Base-by-base conservation (phyloP, 2,329 filamentous ascomycete species). In the Trichophaea hybrida region DNA sequence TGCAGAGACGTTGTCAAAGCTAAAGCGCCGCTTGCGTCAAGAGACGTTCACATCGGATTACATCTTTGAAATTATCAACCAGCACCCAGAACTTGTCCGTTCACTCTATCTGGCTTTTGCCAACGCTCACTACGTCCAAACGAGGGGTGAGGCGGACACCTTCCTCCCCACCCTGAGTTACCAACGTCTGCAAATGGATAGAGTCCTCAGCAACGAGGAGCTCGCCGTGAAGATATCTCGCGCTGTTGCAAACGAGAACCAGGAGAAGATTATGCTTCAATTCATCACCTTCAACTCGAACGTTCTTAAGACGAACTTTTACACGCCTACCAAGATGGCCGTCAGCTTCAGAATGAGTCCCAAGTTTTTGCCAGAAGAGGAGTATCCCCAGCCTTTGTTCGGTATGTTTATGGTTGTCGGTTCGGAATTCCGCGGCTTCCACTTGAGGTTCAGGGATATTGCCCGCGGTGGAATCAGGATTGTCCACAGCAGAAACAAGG, bases 321-420 rank as follows among this genome's bases (percentile, higher is more conserved):
- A 94, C 78, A 98, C 93, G 0, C 93, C 93, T 0, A 98, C 93
- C 65, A 98, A 98, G 79, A 91, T 98, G 43, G 93, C 93, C 7
- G 80, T 98, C 67, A 95, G 89, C 76, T 98, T 98, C 82, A 86
- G 93, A 58, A 76, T 98, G 63, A 85, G 96, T 70, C 88, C 89
- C 5, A 61, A 57, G 40, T 98, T 98, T 80, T 77, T 98, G 40
- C 93, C 93, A 4, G 79, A 85, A 62, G 83, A 90, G 57, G 93
- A 98, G 74, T 98, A 98, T 73, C 87, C 93, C 49, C 88, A 91
- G 72, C 88, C 84, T 5, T 78, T 98, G 6, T 98, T 93, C 69
- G 93, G 93, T 65, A 98, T 98, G 93, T 98, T 98, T 79, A 79
- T 98, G 55, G 87, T 98, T 66, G 96, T 98, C 73, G 89, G 88